Evolutionary conservation across 2,329 filamentous ascomycete species (phyloP).

Genomic region (Clonostachys chloroleuca): DNA sequence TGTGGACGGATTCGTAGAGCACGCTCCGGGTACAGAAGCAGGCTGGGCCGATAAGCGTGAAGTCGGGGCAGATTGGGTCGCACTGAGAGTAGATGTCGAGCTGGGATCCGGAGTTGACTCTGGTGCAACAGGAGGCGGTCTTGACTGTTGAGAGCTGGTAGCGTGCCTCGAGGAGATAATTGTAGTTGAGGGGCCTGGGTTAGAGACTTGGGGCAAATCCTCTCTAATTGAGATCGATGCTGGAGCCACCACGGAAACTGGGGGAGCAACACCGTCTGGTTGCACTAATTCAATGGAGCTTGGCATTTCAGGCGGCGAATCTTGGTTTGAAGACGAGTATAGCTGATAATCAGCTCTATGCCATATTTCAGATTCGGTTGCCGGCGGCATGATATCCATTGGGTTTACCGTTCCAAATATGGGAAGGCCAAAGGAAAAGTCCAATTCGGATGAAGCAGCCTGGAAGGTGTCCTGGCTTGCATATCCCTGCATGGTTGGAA

Average conservation of each 20-base stretch:
- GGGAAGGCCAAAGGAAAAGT: slow-evolving; percentile 13
- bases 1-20: slow-evolving; percentile 32
- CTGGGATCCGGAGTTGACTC: no score
- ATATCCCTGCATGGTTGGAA: no score
- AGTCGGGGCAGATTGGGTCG: no score
- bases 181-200: no score
- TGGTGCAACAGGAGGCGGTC: no score
- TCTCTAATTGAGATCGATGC: no score
- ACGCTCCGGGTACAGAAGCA: slow-evolving; percentile 14
- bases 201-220: no score
- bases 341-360: slow-evolving; percentile 29
- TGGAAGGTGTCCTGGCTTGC: background rate
- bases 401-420: slow-evolving; percentile 46
- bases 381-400: slow-evolving; percentile 46
- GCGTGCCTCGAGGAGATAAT: no score
- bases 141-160: no score
- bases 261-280: no score
- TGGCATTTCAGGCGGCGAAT: background rate
- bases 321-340: slow-evolving; percentile 13
- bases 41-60: background rate
- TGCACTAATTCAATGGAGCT: background rate
- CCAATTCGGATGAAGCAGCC: background rate
- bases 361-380: slow-evolving; percentile 28
- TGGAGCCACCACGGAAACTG: no score
- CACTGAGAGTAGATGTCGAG: no score